Base-by-base conservation (phyloP, 768 basidiomycete species). In the Solioccasus polychromus region DNA sequence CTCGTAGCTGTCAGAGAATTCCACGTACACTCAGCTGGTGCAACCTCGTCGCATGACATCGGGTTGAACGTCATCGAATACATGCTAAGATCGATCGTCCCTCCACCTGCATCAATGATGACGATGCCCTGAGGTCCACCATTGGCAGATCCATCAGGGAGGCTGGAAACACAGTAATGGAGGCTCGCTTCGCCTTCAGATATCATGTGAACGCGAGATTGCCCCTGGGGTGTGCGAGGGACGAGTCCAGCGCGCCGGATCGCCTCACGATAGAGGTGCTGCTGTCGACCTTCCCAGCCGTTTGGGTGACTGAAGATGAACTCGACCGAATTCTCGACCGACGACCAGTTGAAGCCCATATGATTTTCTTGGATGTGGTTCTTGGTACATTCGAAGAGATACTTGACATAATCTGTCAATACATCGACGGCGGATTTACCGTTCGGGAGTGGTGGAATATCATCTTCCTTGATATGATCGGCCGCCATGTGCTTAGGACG, bases 131-230 rank as follows among this genome's bases (percentile, higher is more conserved):
- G n/a, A n/a, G n/a, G n/a, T n/a, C n/a, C 3, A 5, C 24, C 11
- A 23, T 22, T 19, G 49, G 29, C 2, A 22, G 17, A 8, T 14
- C 15, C 19, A 31, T n/a, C n/a, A n/a, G n/a, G 23, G 14, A 73
- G 70, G 37, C 65, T 73, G 28, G 67, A 53, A 18, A 79, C 63
- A 34, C 77, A 79, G 45, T 46, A 59, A 24, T 57, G 54, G 34
- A 59, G 40, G 31, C 51, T 52, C 8, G 58, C 57, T 53, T 57
- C 56, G 17, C 54, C 57, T 34, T 61, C 60, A 0, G 45, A 49
- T 15, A 64, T 24, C 35, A 64, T 46, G 18, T 53, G 58, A 22
- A 63, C 48, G 11, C 55, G 51, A 0, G 47, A 42, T 32, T 37
- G 47, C 1, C 50, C 60, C 31, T 51, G 50, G 1, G 25, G 31